Percentiles rank a stretch among this genome's conserved stretches.
phyloP scores from a whole-genome alignment of 140 eudicot genomes.

The Erigeron philadelphicus region DNA sequence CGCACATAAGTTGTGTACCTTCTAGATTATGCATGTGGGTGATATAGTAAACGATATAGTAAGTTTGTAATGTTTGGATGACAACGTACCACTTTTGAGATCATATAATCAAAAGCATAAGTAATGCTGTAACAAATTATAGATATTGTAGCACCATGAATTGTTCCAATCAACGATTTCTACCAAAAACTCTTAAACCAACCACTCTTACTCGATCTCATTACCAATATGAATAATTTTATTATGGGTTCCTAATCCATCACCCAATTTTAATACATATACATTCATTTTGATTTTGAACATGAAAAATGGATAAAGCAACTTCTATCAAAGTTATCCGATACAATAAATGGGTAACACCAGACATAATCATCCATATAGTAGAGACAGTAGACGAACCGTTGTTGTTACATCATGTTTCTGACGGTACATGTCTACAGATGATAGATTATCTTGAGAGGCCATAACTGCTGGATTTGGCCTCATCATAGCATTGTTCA shows the following conservation, averaged over 20 bases:
- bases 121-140: background rate
- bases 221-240: background rate
- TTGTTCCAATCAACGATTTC: background rate
- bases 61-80: background rate
- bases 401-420: conserved; percentile 87
- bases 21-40: background rate
- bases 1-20: background rate
- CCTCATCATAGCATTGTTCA: conserved; percentile 48
- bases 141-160: background rate
- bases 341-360: background rate
- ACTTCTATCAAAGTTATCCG: background rate
- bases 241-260: background rate
- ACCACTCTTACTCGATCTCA: background rate
- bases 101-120: background rate
- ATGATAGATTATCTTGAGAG: conserved; percentile 57
- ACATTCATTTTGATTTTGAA: background rate
- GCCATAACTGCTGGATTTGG: conserved; percentile 47
- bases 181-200: background rate
- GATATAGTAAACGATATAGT: background rate
- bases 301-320: background rate
- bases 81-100: background rate
- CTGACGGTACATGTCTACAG: conserved; percentile 76
- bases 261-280: background rate
- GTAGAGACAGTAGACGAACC: conserved; percentile 46
- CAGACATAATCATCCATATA: background rate